phyloP scores from a whole-genome alignment of 129 eudicot genomes.

The Artemisia annua region DNA sequence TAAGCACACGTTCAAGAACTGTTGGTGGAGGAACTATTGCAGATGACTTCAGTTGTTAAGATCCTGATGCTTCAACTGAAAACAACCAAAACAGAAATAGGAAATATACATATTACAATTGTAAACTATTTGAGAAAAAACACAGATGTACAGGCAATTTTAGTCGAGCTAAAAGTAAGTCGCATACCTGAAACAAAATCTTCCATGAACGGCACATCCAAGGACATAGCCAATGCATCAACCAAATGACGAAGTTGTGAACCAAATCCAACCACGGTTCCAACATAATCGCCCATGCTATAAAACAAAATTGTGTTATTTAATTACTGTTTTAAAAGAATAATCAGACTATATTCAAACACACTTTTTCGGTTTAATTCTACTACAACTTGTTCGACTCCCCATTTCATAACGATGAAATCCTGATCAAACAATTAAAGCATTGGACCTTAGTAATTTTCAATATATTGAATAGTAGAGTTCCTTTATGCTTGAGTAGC shows the following conservation, averaged over 20 bases:
- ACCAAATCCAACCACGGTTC: constrained; percentile 74
- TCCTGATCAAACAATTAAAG: too few relatives aligned
- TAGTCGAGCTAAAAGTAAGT: constrained; percentile 76
- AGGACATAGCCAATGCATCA: constrained; percentile 59
- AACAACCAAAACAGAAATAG: constrained; percentile 18
- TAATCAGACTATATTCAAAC: background rate
- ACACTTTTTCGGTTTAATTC: background rate
- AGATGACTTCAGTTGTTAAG: constrained; percentile 66
- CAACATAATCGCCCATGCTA: constrained; percentile 42
- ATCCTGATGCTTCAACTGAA: constrained; percentile 67
- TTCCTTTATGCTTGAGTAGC: too few relatives aligned
- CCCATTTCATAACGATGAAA: too few relatives aligned
- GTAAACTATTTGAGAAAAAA: background rate
- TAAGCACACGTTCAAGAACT: constrained; percentile 95
- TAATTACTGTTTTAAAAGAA: background rate
- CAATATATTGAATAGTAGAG: too few relatives aligned
- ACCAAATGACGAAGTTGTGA: constrained; percentile 75
- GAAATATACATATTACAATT: background rate
- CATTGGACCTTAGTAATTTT: too few relatives aligned
- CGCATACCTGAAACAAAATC: constrained; percentile 69
- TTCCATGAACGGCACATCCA: constrained; percentile 73
- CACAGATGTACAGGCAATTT: constrained; percentile 2
- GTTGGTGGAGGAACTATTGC: constrained; percentile 92
- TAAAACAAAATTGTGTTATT: constrained; percentile 10
- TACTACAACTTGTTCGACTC: too few relatives aligned